Base-by-base conservation (phyloP, 2,329 filamentous ascomycete species). In the Exophiala bonariae region DNA sequence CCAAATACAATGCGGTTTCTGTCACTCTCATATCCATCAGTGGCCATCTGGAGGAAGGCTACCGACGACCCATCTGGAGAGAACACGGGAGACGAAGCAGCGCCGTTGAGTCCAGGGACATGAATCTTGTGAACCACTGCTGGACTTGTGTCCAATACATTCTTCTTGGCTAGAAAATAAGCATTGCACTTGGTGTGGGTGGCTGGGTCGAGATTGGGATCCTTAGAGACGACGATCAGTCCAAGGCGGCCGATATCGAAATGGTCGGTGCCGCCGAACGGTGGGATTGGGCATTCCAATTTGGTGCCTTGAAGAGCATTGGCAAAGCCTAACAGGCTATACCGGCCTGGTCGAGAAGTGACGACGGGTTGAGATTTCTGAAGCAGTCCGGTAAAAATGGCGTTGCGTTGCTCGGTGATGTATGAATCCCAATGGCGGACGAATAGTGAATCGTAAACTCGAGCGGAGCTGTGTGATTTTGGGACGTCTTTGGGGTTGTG, bases 401-500 rank as follows among this genome's bases (percentile, higher is more conserved):
- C 60, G 52, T 75, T 76, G 43, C 66, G 70, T 58, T 78, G 67
- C n/a, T 71, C 69, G 17, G 69, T 68, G 11, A 76, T 61, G 54
- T 74, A 79, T 4, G 68, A 61, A 54, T 79, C 76, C 76, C 76
- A 79, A 54, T 78, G 75, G 28, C 76, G 66, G 10, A 79, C 76
- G 56, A 74, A 78, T 14, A 77, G 64, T 7, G 68, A 73, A 16
- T 73, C 74, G 56, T 78, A 79, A 3, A 79, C 56, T 38, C 63
- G 69, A 2, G 73, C 76, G 2, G 70, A 73, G 13, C 67, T 73
- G 17, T 63, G 52, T 2, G 73, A 67, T 52, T 74, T 73, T 31
- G 69, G 68, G 4, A 67, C 71, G 49, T 74, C 72, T 40, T 77
- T 70, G 3, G 74, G 68, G 34, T 79, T 78, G 56, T 69, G 73